These are phyloP conservation scores for Calocera viscosa DNA, from an alignment of 768 basidiomycete species.

Conservation along the genomic window DNA sequence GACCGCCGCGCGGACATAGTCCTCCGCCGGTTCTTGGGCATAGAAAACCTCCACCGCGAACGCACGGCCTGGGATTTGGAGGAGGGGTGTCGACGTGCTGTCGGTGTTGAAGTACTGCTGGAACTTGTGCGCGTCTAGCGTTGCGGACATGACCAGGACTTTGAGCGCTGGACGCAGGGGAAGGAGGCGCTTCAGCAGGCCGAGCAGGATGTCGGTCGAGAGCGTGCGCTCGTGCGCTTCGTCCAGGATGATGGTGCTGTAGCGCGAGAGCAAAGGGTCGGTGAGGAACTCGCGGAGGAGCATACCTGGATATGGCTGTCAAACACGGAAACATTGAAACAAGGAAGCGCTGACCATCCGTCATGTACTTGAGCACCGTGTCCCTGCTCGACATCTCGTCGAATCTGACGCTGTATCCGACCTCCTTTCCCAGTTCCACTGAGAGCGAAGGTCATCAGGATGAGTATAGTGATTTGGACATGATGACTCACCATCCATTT, in stretches of 20 bases:
- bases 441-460: background rate
- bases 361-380: conserved; percentile 99
- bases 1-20: conserved; percentile 95
- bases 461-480: background rate
- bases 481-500: conserved; percentile 80
- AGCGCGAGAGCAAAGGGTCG: conserved; percentile 74
- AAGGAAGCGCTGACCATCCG: conserved; percentile 83
- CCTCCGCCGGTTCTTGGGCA: conserved; percentile 81
- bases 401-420: conserved; percentile 96
- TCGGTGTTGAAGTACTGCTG: conserved; percentile 70
- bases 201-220: conserved; percentile 98
- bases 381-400: conserved; percentile 90
- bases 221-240: conserved; percentile 98
- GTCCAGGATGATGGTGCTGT: conserved; percentile 96
- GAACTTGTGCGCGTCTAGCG: conserved; percentile 94
- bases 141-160: conserved; percentile 97
- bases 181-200: conserved; percentile 75
- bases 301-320: background rate
- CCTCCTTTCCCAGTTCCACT: conserved; percentile 88
- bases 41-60: conserved; percentile 95
- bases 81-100: conserved; percentile 50
- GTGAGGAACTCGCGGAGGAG: conserved; percentile 98
- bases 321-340: background rate
- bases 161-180: conserved; percentile 77
- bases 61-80: conserved; percentile 84